Percentiles rank a stretch among this genome's conserved stretches.
Evolutionary conservation across 2,329 filamentous ascomycete species (phyloP).

Genomic region (Neurospora sp.): DNA sequence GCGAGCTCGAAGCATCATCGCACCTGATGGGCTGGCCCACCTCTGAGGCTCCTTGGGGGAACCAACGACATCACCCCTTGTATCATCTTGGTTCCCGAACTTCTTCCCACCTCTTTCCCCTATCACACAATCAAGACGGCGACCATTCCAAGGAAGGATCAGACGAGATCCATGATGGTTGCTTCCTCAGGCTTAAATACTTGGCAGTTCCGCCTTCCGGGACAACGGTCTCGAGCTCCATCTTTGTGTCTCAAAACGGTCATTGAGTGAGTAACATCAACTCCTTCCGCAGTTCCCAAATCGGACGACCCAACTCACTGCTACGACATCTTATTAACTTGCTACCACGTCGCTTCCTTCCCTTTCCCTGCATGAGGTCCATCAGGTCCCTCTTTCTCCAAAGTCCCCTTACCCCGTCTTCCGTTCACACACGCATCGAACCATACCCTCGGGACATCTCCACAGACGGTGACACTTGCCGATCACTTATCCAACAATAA

Average conservation of each 20-base stretch:
- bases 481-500: background rate
- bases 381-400: background rate
- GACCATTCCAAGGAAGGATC: background rate
- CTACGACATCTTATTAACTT: background rate
- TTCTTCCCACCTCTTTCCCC: background rate
- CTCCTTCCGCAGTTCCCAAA: background rate
- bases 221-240: background rate
- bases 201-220: background rate
- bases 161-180: background rate
- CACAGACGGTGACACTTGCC: background rate
- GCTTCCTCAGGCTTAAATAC: background rate
- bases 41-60: background rate
- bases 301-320: no score
- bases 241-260: background rate
- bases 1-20: background rate
- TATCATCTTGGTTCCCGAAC: no score
- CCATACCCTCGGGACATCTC: background rate
- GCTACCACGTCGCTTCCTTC: background rate
- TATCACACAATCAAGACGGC: background rate
- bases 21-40: background rate
- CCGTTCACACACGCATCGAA: background rate
- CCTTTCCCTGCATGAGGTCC: background rate
- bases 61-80: background rate
- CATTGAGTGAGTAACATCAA: background rate
- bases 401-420: background rate